Conservation (phyloP, 768 basidiomycete species). For the Dioszegia aurantiaca region DNA sequence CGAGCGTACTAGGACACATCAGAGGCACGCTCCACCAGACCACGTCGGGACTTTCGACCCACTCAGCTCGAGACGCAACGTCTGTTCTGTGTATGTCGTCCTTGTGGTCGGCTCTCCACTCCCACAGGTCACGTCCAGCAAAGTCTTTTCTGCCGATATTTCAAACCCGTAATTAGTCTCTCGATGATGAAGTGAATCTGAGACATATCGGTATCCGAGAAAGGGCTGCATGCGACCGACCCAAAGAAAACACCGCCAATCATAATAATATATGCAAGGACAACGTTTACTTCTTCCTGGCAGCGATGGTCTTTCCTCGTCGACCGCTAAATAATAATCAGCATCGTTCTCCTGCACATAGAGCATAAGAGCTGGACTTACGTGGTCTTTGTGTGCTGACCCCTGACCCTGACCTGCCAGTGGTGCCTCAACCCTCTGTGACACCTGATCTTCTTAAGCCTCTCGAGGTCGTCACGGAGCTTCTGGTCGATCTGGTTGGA, state of each 20-base stretch:
- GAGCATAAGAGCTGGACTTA: conserved; percentile 21
- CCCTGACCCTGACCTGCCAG: conserved; percentile 67
- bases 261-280: not conserved
- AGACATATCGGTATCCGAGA: conserved; percentile 6
- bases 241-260: not conserved
- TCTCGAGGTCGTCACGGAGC: conserved; percentile 94
- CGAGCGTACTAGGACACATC: too few relatives aligned
- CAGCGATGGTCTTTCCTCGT: conserved; percentile 46
- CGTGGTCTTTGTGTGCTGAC: conserved; percentile 99
- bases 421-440: conserved; percentile 83
- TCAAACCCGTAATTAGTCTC: too few relatives aligned
- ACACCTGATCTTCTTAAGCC: conserved; percentile 97
- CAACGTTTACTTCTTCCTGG: conserved; percentile 45
- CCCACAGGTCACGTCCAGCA: too few relatives aligned
- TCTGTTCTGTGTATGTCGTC: too few relatives aligned
- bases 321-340: conserved; percentile 30
- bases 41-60: too few relatives aligned
- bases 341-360: not conserved
- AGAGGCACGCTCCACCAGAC: too few relatives aligned
- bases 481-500: conserved; percentile 97
- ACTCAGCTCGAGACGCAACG: too few relatives aligned
- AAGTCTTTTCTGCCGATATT: too few relatives aligned
- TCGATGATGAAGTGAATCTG: too few relatives aligned
- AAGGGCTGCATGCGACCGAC: conserved; percentile 9
- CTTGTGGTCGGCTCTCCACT: too few relatives aligned